phyloP scores from a whole-genome alignment of 2,329 filamentous ascomycete species.

The Thelonectria blattea region DNA sequence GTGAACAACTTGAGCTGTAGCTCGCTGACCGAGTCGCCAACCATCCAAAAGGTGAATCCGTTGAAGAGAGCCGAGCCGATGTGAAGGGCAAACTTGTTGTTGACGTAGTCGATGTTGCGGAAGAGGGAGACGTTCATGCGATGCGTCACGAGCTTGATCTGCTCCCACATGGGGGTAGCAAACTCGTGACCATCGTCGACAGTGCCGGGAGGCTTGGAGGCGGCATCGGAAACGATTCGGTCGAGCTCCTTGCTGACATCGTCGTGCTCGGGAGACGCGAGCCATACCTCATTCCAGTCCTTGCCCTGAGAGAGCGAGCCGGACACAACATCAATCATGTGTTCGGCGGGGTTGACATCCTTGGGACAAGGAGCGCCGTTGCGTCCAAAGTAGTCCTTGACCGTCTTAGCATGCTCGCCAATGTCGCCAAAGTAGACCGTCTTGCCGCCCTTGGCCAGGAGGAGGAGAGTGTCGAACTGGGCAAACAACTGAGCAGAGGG shows the following conservation, averaged over 20 bases:
- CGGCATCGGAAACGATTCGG: conserved; percentile 62
- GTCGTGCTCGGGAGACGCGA: conserved; percentile 64
- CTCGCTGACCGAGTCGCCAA: conserved; percentile 57
- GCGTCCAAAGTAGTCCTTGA: conserved; percentile 69
- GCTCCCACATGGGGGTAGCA: conserved; percentile 68
- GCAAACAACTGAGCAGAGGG: conserved; percentile 71
- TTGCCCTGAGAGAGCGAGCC: conserved; percentile 52
- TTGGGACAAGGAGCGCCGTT: conserved; percentile 68
- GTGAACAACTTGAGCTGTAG: conserved; percentile 64
- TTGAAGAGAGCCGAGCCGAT: conserved; percentile 62
- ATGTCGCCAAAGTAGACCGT: conserved; percentile 73
- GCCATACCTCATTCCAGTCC: conserved; percentile 76
- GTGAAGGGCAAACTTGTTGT: conserved; percentile 67
- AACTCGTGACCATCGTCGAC: conserved; percentile 69
- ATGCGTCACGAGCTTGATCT: conserved; percentile 67
- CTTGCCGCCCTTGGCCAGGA: conserved; percentile 69
- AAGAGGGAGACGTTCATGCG: conserved; percentile 69
- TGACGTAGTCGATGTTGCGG: conserved; percentile 70
- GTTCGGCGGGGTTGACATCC: conserved; percentile 75
- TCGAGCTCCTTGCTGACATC: conserved; percentile 67
- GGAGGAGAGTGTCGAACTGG: conserved; percentile 69
- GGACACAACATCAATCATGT: conserved; percentile 70
- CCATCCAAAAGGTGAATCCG: conserved; percentile 67
- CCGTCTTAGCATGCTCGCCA: conserved; percentile 58
- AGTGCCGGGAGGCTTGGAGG: conserved; percentile 49